Percentiles rank a stretch among this genome's conserved stretches.
Conservation (phyloP, 306 rosid species). For the Psophocarpus tetragonolobus region DNA sequence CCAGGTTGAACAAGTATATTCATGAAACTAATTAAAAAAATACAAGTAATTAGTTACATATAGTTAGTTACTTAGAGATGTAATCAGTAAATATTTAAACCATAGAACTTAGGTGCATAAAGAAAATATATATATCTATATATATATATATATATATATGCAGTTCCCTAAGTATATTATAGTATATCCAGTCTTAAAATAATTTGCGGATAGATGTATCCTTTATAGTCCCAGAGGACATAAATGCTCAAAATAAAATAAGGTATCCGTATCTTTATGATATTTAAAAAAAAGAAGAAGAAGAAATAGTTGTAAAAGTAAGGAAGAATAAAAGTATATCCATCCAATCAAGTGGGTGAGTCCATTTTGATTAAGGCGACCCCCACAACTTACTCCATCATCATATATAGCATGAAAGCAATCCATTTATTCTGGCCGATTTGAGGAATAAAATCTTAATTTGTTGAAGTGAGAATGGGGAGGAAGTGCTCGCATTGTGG, state of each 20-base stretch:
- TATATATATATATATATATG: neutral
- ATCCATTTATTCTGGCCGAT: constrained; percentile 34
- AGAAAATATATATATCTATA: neutral
- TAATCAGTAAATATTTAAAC: too few relatives aligned
- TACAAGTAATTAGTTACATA: neutral
- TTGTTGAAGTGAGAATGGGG: constrained; percentile 56
- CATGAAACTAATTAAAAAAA: neutral
- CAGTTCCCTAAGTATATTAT: neutral
- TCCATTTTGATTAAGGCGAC: constrained; percentile 53
- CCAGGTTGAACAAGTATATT: neutral
- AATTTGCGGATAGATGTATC: constrained; percentile 29
- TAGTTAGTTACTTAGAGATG: too few relatives aligned
- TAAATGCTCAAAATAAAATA: constrained; percentile 38
- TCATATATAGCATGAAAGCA: constrained; percentile 60
- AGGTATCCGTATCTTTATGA: constrained; percentile 32
- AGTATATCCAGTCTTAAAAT: neutral
- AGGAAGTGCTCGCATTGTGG: constrained; percentile 99
- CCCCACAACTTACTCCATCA: constrained; percentile 54
- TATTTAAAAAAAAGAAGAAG: neutral
- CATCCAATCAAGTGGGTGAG: constrained; percentile 63
- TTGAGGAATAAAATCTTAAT: constrained; percentile 2
- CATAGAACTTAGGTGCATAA: neutral
- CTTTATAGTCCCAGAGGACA: constrained; percentile 36
- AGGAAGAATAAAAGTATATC: constrained; percentile 50
- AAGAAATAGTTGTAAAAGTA: constrained; percentile 31